Percentiles rank a stretch among this genome's conserved stretches.
Conservation (phyloP, 2,329 filamentous ascomycete species). For the Paracoccidioides lutzii region DNA sequence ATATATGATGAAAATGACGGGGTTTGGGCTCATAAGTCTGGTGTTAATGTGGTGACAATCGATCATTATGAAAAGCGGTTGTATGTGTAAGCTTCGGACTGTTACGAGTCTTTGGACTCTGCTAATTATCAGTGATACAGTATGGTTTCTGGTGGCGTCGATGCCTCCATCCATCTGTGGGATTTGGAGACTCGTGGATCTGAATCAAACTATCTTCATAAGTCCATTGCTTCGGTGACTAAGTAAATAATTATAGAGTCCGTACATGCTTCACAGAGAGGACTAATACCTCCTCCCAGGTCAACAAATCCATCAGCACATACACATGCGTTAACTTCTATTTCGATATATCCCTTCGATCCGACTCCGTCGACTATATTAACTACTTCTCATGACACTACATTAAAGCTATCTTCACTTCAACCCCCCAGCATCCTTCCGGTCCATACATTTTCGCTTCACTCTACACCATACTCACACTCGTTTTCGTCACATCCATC, state of each 20-base stretch:
- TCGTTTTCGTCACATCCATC: constrained; percentile 54
- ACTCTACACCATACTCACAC: constrained; percentile 46
- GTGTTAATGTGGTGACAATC: constrained; percentile 65
- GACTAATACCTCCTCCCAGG: constrained; percentile 8
- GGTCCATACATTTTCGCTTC: constrained; percentile 34
- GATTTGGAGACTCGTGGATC: constrained; percentile 55
- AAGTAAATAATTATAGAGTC: constrained; percentile 14
- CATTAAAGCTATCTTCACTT: constrained; percentile 32
- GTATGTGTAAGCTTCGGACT: constrained; percentile 27
- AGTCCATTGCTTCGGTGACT: constrained; percentile 38
- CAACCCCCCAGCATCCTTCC: constrained; percentile 28
- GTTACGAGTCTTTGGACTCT: neutral
- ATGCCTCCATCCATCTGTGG: constrained; percentile 77
- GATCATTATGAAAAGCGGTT: constrained; percentile 71
- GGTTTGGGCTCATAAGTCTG: constrained; percentile 54
- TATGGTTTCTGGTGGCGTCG: constrained; percentile 72
- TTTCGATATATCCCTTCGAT: constrained; percentile 38
- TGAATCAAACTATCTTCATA: constrained; percentile 38
- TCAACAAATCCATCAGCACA: constrained; percentile 27
- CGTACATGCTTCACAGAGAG: constrained; percentile 1
- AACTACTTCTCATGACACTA: constrained; percentile 34
- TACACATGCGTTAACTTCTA: constrained; percentile 34
- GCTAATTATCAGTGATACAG: constrained; percentile 28
- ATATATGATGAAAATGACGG: constrained; percentile 17
- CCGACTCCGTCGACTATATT: constrained; percentile 34